phyloP scores from a whole-genome alignment of 768 basidiomycete genomes.

The Lentinula raphanica region DNA sequence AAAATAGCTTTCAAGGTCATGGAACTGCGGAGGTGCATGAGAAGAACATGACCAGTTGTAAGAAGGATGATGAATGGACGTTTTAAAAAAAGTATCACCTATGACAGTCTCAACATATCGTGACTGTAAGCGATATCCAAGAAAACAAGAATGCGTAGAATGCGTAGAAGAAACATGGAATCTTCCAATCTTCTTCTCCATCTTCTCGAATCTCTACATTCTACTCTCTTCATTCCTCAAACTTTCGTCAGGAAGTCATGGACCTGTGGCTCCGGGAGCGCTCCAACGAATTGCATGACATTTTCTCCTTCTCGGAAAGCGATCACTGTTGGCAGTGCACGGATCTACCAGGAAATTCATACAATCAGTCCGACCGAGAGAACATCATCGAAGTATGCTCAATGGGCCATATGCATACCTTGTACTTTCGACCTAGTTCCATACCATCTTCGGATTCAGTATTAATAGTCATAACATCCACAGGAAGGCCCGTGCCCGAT shows the following conservation, averaged over 20 bases:
- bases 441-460: slow-evolving; percentile 49
- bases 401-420: slow-evolving; percentile 29
- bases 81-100: background rate
- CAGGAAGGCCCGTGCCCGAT: slow-evolving; percentile 48
- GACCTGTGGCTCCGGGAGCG: slow-evolving; percentile 39
- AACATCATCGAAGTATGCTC: background rate
- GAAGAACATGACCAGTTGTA: background rate
- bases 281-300: slow-evolving; percentile 60
- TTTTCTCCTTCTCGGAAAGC: slow-evolving; percentile 65
- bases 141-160: no score
- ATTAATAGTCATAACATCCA: slow-evolving; percentile 74
- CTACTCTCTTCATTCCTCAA: background rate
- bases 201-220: no score
- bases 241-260: slow-evolving; percentile 41
- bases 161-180: no score
- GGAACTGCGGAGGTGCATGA: background rate
- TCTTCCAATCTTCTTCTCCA: no score
- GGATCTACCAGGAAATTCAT: slow-evolving; percentile 38
- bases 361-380: background rate
- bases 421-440: slow-evolving; percentile 44
- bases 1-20: background rate
- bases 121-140: no score
- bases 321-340: slow-evolving; percentile 74
- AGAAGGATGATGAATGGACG: background rate
- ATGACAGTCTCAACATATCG: no score